These are phyloP conservation scores for Blastobotrys petasosporus DNA, from an alignment of 1,139 yeast species.

Conservation along the genomic window DNA sequence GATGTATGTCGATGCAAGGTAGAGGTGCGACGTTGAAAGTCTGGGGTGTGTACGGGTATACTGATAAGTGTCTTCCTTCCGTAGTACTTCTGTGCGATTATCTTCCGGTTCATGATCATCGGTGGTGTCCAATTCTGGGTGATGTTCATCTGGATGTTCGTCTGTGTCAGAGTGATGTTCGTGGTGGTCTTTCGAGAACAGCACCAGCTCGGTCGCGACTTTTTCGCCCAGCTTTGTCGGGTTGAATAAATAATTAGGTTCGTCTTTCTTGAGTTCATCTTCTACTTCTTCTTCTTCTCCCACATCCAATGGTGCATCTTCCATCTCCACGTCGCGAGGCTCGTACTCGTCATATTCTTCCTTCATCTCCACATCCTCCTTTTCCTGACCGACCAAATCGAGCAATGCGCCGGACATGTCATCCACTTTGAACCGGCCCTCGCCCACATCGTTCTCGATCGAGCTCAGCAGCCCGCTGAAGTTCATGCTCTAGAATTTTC, in stretches of 20 bases:
- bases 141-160: too few relatives aligned
- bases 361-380: constrained; percentile 10
- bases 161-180: too few relatives aligned
- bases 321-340: constrained; percentile 12
- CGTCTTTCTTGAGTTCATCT: constrained; percentile 2
- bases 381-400: constrained; percentile 1
- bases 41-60: too few relatives aligned
- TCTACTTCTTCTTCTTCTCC: constrained; percentile 1
- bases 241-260: constrained; percentile 3
- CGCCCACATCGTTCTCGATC: constrained; percentile 8
- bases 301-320: constrained; percentile 9
- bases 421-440: neutral
- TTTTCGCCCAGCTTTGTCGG: constrained; percentile 3
- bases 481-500: neutral
- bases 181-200: too few relatives aligned
- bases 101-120: too few relatives aligned
- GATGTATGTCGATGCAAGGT: constrained; percentile 42
- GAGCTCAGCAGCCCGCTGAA: constrained; percentile 3
- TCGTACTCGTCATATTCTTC: too few relatives aligned
- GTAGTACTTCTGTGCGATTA: too few relatives aligned
- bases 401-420: constrained; percentile 2
- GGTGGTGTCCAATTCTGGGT: too few relatives aligned
- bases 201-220: neutral
- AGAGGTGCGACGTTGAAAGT: too few relatives aligned
- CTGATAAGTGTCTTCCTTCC: too few relatives aligned